Percentiles rank a stretch among this genome's conserved stretches.
Conservation (phyloP, 2,329 filamentous ascomycete genomes). For the Fusarium chlamydosporum region DNA sequence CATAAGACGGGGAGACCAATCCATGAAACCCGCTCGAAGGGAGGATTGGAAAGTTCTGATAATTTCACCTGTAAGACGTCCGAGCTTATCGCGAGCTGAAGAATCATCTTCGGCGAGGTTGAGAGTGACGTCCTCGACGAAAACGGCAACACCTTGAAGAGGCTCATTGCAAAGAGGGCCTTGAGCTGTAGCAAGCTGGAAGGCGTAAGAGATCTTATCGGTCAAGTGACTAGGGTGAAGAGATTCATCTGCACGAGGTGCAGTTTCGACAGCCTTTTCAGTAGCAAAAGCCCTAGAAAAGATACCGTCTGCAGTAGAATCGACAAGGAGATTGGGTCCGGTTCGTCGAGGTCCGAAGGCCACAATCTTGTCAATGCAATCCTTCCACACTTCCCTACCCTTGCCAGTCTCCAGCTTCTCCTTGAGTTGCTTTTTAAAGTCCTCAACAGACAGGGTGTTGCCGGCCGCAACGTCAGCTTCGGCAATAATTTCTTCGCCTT, state of each 20-base stretch:
- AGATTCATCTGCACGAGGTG: slow-evolving; percentile 62
- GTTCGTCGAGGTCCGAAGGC: slow-evolving; percentile 89
- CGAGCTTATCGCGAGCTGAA: slow-evolving; percentile 75
- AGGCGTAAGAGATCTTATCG: slow-evolving; percentile 93
- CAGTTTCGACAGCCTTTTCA: slow-evolving; percentile 52
- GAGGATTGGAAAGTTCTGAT: slow-evolving; percentile 89
- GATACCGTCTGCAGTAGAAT: slow-evolving; percentile 79
- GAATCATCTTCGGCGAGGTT: slow-evolving; percentile 67
- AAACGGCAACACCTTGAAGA: slow-evolving; percentile 91
- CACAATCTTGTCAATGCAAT: slow-evolving; percentile 83
- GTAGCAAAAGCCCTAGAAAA: slow-evolving; percentile 77
- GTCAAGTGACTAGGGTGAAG: slow-evolving; percentile 78
- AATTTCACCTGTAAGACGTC: slow-evolving; percentile 90
- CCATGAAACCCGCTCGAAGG: slow-evolving; percentile 88
- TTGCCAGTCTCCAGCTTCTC: slow-evolving; percentile 78
- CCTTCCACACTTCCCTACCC: slow-evolving; percentile 80
- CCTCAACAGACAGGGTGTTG: slow-evolving; percentile 75
- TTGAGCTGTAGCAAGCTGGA: slow-evolving; percentile 90
- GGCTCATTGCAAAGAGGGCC: slow-evolving; percentile 94
- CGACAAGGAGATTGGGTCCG: slow-evolving; percentile 91
- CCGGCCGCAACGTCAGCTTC: slow-evolving; percentile 72
- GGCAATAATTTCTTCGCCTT: slow-evolving; percentile 61
- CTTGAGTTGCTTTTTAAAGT: slow-evolving; percentile 82
- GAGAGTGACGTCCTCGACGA: slow-evolving; percentile 84
- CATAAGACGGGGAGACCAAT: slow-evolving; percentile 96